Evolutionary conservation across 1,284 basidiomycete species (phyloP).

Genomic region (Rhodotorula sp.): DNA sequence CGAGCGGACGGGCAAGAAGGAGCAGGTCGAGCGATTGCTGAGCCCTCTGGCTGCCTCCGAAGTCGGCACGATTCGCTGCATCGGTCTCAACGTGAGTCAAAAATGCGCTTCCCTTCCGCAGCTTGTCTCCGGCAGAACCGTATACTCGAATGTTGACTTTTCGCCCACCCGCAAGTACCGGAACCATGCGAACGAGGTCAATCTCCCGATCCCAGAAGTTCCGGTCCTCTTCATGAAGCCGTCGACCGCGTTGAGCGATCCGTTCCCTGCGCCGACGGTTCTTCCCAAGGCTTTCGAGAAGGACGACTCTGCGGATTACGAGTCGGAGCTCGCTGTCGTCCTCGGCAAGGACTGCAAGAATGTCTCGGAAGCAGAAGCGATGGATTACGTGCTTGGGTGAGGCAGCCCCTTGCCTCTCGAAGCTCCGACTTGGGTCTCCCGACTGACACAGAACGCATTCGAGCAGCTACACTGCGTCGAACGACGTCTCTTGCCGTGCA

Average conservation of each 20-base stretch:
- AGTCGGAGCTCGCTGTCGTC: conserved; percentile 70
- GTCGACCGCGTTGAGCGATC: conserved; percentile 35
- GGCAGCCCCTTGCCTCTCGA: not conserved
- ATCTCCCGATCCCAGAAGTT: conserved; percentile 37
- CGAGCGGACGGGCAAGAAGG: conserved; percentile 45
- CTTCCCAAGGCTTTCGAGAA: conserved; percentile 36
- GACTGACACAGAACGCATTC: not conserved
- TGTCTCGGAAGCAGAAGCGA: conserved; percentile 69
- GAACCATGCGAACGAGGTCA: conserved; percentile 47
- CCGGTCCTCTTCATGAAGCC: conserved; percentile 46
- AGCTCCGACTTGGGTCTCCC: not conserved
- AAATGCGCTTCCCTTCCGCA: not conserved
- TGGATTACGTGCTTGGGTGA: conserved; percentile 49
- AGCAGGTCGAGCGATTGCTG: conserved; percentile 45
- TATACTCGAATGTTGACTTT: too few species aligned
- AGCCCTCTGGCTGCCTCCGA: conserved; percentile 46
- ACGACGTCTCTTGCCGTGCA: conserved; percentile 50
- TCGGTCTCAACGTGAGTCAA: conserved; percentile 28
- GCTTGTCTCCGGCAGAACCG: not conserved
- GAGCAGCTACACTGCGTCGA: conserved; percentile 45
- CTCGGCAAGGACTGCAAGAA: conserved; percentile 79
- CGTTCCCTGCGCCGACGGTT: conserved; percentile 28
- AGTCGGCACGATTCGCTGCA: conserved; percentile 36
- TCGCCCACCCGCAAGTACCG: conserved; percentile 45
- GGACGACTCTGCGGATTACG: conserved; percentile 45